These are phyloP conservation scores for Nothophoma quercina DNA, from an alignment of 2,329 filamentous ascomycete genomes.

Conservation along the genomic window DNA sequence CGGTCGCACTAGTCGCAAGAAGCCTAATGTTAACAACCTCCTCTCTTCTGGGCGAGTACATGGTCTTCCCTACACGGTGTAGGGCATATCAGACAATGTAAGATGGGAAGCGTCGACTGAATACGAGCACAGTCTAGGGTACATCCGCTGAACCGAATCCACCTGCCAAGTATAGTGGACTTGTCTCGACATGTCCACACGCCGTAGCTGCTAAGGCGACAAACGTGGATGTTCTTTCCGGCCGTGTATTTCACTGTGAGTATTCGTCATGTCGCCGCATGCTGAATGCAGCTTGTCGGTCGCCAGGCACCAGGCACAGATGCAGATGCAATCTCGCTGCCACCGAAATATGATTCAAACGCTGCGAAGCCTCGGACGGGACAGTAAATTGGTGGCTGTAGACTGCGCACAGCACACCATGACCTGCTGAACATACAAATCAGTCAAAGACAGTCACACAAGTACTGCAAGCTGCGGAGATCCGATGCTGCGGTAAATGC, in stretches of 20 bases:
- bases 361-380: not conserved
- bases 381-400: constrained; percentile 7
- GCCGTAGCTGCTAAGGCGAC: not conserved
- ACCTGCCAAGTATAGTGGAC: not conserved
- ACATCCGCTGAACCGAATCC: constrained; percentile 11
- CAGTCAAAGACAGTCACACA: not conserved
- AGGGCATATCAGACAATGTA: constrained; percentile 2
- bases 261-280: not conserved
- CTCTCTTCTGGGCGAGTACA: constrained; percentile 1
- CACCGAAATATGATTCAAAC: not conserved
- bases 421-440: not conserved
- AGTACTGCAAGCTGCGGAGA: constrained; percentile 5
- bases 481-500: constrained; percentile 1
- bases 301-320: constrained; percentile 2
- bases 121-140: constrained; percentile 4
- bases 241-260: not conserved
- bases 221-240: constrained; percentile 4
- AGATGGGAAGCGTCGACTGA: not conserved
- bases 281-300: not conserved
- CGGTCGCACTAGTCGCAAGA: not conserved
- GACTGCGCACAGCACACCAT: not conserved
- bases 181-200: not conserved
- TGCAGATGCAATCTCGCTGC: constrained; percentile 4
- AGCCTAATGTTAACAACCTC: not conserved
- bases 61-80: not conserved